These are phyloP conservation scores for Mimosa bimucronata DNA, from an alignment of 306 rosid species.

Conservation along the genomic window DNA sequence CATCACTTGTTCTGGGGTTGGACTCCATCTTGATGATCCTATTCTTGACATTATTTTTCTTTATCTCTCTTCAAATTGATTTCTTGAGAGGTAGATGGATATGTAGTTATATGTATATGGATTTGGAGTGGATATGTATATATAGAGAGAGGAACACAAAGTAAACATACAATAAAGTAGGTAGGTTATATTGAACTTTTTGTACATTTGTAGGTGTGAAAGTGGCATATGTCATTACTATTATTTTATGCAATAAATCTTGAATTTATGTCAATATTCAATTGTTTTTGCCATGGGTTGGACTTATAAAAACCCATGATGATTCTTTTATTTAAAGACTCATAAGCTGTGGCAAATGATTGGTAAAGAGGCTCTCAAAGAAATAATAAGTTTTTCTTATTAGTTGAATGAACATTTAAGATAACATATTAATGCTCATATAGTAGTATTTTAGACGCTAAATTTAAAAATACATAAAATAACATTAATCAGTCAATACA, in stretches of 20 bases:
- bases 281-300: not conserved
- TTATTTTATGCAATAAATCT: not conserved
- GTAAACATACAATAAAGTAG: constrained; percentile 52
- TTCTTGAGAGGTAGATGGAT: constrained; percentile 38
- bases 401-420: too few species aligned
- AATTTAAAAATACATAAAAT: too few species aligned
- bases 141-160: constrained; percentile 45
- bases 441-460: too few species aligned
- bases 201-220: not conserved
- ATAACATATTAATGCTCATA: too few species aligned
- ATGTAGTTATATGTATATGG: constrained; percentile 3
- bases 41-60: constrained; percentile 66
- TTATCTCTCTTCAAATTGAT: constrained; percentile 2
- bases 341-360: not conserved
- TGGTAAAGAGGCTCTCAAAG: not conserved
- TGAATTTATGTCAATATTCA: too few species aligned
- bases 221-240: not conserved
- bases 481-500: too few species aligned
- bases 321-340: not conserved
- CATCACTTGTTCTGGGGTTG: too few species aligned
- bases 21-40: too few species aligned
- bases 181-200: not conserved
- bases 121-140: constrained; percentile 44
- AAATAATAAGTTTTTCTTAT: too few species aligned
- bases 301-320: not conserved